Evolutionary conservation across 192 early-diverging fungal genomes (phyloP).

Genomic region (Coemansia umbellata): DNA sequence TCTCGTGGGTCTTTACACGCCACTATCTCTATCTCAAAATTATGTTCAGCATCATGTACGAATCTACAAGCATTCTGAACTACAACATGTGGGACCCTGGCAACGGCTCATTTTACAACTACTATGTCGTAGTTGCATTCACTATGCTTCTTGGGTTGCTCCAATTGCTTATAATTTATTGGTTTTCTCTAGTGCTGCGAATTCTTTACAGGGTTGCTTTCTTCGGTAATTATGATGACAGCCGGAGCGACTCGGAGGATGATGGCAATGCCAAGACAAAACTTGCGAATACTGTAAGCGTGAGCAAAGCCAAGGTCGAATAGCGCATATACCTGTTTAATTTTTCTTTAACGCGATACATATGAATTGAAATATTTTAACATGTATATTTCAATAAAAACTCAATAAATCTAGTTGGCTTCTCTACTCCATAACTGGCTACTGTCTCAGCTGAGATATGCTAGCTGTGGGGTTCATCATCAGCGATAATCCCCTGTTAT

Average conservation of each 20-base stretch:
- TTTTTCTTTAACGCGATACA: background rate
- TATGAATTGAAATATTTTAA: no score
- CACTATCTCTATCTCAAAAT: conserved; percentile 69
- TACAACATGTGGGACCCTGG: conserved; percentile 21
- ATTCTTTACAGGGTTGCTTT: conserved; percentile 59
- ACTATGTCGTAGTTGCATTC: conserved; percentile 11
- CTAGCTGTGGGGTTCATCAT: no score
- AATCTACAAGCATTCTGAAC: conserved; percentile 26
- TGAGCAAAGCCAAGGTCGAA: background rate
- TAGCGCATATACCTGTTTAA: background rate
- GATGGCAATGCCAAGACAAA: conserved; percentile 28
- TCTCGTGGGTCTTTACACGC: conserved; percentile 73
- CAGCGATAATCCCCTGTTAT: no score
- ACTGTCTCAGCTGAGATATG: no score
- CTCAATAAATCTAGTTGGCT: no score
- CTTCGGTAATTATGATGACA: conserved; percentile 56
- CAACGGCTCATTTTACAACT: conserved; percentile 25
- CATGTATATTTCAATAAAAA: no score
- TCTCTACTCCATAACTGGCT: no score
- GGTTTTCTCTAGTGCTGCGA: conserved; percentile 63
- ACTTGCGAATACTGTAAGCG: no score
- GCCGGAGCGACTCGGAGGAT: conserved; percentile 65
- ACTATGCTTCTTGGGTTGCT: conserved; percentile 42
- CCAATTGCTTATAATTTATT: conserved; percentile 63
- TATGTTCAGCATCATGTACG: conserved; percentile 54